Conservation (phyloP, 306 rosid species). For the Ammopiptanthus mongolicus region DNA sequence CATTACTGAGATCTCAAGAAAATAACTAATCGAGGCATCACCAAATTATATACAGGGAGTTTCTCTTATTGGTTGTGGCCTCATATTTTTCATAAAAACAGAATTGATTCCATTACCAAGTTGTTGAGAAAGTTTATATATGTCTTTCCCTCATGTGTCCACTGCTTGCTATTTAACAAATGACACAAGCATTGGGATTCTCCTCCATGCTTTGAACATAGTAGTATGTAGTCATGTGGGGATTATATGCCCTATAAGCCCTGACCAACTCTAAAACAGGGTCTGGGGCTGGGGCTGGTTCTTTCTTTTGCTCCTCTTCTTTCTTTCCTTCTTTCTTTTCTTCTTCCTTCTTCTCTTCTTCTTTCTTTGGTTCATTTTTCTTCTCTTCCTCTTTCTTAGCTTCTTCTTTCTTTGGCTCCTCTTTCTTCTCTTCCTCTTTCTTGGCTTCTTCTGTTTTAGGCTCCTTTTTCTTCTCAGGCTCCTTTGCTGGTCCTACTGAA, state of each 20-base stretch:
- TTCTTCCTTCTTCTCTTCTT: constrained; percentile 41
- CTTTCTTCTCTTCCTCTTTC: constrained; percentile 42
- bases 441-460: constrained; percentile 62
- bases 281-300: constrained; percentile 47
- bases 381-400: constrained; percentile 41
- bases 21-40: constrained; percentile 31
- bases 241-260: constrained; percentile 75
- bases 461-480: constrained; percentile 88
- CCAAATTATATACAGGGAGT: constrained; percentile 47
- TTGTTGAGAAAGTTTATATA: constrained; percentile 17
- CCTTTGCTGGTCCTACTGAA: constrained; percentile 82
- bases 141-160: constrained; percentile 1
- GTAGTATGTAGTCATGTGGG: constrained; percentile 66
- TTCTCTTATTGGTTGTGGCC: constrained; percentile 26
- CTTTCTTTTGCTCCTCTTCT: constrained; percentile 45
- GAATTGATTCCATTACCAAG: constrained; percentile 19
- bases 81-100: constrained; percentile 23
- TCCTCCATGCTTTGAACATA: constrained; percentile 89
- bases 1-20: constrained; percentile 30
- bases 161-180: constrained; percentile 34
- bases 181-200: constrained; percentile 87
- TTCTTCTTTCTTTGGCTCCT: constrained; percentile 29
- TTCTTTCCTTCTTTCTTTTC: constrained; percentile 44
- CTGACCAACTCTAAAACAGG: constrained; percentile 63
- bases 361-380: constrained; percentile 40